Percentiles rank a stretch among this genome's conserved stretches.
Conservation (phyloP, 352 stramenopile genomes). For the Phytopythium ostracodes region DNA sequence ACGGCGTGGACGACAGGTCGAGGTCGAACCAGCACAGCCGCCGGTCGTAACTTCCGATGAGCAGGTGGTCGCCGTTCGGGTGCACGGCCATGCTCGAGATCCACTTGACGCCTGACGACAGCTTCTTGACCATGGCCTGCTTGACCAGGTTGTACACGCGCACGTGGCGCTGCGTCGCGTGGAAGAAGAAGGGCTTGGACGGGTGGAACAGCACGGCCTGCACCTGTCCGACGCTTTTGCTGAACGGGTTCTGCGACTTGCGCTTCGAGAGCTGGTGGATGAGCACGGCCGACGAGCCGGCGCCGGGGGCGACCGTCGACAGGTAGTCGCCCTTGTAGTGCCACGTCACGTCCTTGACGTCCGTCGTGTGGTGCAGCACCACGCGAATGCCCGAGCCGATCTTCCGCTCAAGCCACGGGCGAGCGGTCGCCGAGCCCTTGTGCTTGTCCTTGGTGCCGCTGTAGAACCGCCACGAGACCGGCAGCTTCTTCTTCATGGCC, state of each 20-base stretch:
- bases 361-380: conserved; percentile 83
- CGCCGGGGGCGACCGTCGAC: conserved; percentile 90
- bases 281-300: conserved; percentile 89
- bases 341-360: conserved; percentile 95
- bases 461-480: conserved; percentile 90
- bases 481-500: conserved; percentile 86
- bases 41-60: conserved; percentile 97
- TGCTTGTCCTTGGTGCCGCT: conserved; percentile 75
- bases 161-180: conserved; percentile 98
- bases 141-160: conserved; percentile 99
- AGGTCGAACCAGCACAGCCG: conserved; percentile 99
- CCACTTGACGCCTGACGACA: conserved; percentile 98
- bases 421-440: conserved; percentile 43
- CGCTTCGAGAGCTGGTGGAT: conserved; percentile 99
- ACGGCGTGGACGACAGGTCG: conserved; percentile 96
- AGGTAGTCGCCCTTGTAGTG: conserved; percentile 99
- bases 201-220: conserved; percentile 98
- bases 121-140: conserved; percentile 96
- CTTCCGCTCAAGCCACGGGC: conserved; percentile 71
- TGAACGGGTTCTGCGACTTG: conserved; percentile 96
- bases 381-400: conserved; percentile 79
- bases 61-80: conserved; percentile 97
- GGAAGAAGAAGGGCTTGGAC: conserved; percentile 99
- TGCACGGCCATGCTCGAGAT: conserved; percentile 99
- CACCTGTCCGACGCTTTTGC: conserved; percentile 91